Evolutionary conservation across 306 rosid species (phyloP).

Genomic region (Cyclanthera cordifolia): DNA sequence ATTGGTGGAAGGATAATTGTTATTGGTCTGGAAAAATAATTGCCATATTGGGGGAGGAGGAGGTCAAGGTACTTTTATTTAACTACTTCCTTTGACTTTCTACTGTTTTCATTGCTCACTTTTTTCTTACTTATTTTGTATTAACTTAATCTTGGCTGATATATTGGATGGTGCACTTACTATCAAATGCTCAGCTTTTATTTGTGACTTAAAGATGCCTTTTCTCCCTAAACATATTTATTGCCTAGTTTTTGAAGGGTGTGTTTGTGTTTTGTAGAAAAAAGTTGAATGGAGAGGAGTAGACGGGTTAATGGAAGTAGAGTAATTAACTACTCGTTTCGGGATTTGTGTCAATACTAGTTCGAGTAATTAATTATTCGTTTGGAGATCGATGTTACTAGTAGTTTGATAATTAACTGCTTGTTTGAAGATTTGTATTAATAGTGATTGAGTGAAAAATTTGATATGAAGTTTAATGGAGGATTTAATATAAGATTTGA

Average conservation of each 20-base stretch:
- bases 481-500: too few relatives aligned
- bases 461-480: too few relatives aligned
- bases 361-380: too few relatives aligned
- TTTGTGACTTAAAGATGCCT: background rate
- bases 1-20: constrained; percentile 60
- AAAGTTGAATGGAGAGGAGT: too few relatives aligned
- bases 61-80: constrained; percentile 41
- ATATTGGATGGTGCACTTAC: background rate
- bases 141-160: background rate
- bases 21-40: constrained; percentile 63
- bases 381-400: too few relatives aligned
- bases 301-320: too few relatives aligned
- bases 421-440: too few relatives aligned
- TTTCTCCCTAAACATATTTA: background rate
- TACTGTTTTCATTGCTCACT: constrained; percentile 3
- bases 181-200: background rate
- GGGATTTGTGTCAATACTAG: too few relatives aligned
- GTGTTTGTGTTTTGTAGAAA: too few relatives aligned
- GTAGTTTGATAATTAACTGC: too few relatives aligned
- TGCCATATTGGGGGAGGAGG: constrained; percentile 32
- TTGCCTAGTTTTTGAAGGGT: background rate
- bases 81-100: background rate
- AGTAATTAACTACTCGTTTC: too few relatives aligned
- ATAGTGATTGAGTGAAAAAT: too few relatives aligned
- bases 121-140: background rate